These are phyloP conservation scores for Eutrema salsugineum DNA, from an alignment of 441 rosid genomes.

Conservation along the genomic window DNA sequence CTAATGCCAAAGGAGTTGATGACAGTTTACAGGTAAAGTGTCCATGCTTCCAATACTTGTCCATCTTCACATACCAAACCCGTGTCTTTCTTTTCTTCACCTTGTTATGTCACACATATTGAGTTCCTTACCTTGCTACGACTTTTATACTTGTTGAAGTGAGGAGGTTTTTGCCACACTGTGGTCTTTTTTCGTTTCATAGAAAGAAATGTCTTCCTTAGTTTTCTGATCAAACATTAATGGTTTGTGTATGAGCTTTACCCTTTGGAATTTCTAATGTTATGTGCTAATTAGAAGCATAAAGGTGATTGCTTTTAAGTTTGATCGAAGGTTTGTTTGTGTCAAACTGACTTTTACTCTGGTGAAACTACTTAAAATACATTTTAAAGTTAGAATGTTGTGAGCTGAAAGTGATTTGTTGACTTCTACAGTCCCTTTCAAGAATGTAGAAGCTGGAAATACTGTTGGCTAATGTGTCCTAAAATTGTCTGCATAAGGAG, in stretches of 20 bases:
- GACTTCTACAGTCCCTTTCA: neutral
- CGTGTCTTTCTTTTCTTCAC: conserved; percentile 5
- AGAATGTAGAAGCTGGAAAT: neutral
- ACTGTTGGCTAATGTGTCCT: neutral
- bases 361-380: neutral
- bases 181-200: neutral
- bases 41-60: conserved; percentile 17
- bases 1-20: conserved; percentile 96
- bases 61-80: conserved; percentile 1
- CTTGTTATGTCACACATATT: conserved; percentile 1
- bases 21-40: conserved; percentile 92
- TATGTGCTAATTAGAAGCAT: neutral
- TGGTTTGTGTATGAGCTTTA: neutral
- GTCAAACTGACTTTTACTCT: conserved; percentile 3
- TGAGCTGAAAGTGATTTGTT: neutral
- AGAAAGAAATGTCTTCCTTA: neutral
- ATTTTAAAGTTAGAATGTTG: neutral
- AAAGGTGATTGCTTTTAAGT: neutral
- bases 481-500: neutral
- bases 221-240: neutral
- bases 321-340: neutral
- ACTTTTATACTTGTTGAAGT: conserved; percentile 2
- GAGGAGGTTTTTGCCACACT: conserved; percentile 9
- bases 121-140: neutral
- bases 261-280: neutral